phyloP scores from a whole-genome alignment of 495 filamentous ascomycete species.

The Aspergillus haitiensis region DNA sequence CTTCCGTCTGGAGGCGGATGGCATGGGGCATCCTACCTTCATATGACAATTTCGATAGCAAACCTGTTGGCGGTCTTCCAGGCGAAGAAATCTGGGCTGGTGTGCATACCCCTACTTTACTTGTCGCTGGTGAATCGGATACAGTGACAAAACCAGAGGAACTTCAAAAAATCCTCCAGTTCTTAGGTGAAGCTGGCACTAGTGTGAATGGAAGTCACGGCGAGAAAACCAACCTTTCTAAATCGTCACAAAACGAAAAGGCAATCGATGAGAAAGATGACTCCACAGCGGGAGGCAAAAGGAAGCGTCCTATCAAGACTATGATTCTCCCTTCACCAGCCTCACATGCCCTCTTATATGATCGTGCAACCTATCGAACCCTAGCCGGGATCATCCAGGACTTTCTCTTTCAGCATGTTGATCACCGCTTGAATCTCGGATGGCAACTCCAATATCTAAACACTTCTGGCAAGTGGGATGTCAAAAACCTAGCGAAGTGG shows the following conservation, averaged over 20 bases:
- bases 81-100: conserved; percentile 70
- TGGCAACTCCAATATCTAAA: conserved; percentile 90
- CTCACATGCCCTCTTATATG: conserved; percentile 82
- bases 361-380: conserved; percentile 70
- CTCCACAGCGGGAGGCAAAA: conserved; percentile 16
- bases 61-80: conserved; percentile 63
- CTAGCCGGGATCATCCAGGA: conserved; percentile 78
- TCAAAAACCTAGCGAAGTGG: conserved; percentile 96
- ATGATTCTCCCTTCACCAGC: conserved; percentile 75
- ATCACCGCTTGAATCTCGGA: conserved; percentile 72
- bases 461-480: conserved; percentile 92
- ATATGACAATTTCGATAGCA: conserved; percentile 43
- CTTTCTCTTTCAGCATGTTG: conserved; percentile 73
- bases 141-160: conserved; percentile 68
- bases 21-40: conserved; percentile 66
- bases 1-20: conserved; percentile 82
- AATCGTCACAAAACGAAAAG: conserved; percentile 26
- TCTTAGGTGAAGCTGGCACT: conserved; percentile 45
- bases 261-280: conserved; percentile 26
- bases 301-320: conserved; percentile 60
- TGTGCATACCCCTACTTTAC: conserved; percentile 69
- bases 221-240: conserved; percentile 16
- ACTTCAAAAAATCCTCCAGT: conserved; percentile 65
- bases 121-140: conserved; percentile 79
- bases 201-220: conserved; percentile 40